Evolutionary conservation across 75 land plant genomes (phyloP).

Genomic region (Gnetum montanum): DNA sequence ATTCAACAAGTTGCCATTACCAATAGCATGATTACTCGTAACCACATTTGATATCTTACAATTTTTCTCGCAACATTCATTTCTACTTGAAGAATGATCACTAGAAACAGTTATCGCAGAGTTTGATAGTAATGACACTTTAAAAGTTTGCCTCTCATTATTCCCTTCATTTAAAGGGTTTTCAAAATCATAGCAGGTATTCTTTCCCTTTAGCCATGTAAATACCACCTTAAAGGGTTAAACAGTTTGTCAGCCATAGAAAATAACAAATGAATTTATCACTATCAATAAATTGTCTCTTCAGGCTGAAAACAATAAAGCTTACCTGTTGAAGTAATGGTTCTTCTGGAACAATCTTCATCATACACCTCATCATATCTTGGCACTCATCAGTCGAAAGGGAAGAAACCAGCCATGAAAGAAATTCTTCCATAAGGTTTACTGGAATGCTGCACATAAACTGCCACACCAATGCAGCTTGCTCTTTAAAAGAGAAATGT

Average conservation of each 20-base stretch:
- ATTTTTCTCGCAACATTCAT: conserved; percentile 10
- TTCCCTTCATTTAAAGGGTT: conserved; percentile 9
- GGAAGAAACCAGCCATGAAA: conserved; percentile 71
- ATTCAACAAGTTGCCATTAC: not conserved
- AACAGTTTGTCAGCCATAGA: too few relatives aligned
- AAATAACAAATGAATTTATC: not conserved
- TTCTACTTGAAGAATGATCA: conserved; percentile 9
- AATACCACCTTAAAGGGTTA: conserved; percentile 53
- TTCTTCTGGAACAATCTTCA: conserved; percentile 57
- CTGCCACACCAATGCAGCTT: conserved; percentile 78
- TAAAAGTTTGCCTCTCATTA: not conserved
- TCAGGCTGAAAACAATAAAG: not conserved
- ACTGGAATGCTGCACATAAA: conserved; percentile 86
- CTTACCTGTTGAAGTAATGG: conserved; percentile 65
- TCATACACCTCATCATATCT: conserved; percentile 48
- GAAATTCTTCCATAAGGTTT: conserved; percentile 60
- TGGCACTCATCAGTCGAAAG: conserved; percentile 55
- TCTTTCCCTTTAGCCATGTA: conserved; percentile 70
- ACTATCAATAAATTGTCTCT: not conserved
- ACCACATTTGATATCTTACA: conserved; percentile 33
- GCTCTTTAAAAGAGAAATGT: conserved; percentile 71
- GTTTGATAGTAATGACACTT: conserved; percentile 2
- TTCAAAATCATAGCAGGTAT: not conserved
- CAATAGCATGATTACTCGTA: conserved; percentile 4
- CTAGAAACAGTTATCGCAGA: not conserved